Percentiles rank a stretch among this genome's conserved stretches.
Conservation (phyloP, 1,139 yeast genomes). For the Lodderomyces metapsilosis region DNA sequence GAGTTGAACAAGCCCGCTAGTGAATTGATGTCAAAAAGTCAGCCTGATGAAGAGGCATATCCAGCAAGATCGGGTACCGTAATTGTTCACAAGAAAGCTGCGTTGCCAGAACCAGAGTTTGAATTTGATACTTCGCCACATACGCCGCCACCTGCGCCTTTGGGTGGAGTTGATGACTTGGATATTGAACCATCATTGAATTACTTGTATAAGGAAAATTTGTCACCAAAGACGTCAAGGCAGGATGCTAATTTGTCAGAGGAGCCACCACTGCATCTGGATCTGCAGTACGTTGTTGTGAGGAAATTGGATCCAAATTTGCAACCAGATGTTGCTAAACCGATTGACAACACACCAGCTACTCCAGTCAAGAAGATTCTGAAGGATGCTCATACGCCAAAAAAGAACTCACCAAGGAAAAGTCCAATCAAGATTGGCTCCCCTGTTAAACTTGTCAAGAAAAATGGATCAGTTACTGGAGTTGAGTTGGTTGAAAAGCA, state of each 20-base stretch:
- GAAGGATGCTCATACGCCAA: neutral
- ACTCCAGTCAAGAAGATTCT: neutral
- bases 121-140: slow-evolving; percentile 27
- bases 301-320: neutral
- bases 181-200: neutral
- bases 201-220: neutral
- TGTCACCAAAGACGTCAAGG: slow-evolving; percentile 2
- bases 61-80: slow-evolving; percentile 7
- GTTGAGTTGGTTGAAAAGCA: slow-evolving; percentile 13
- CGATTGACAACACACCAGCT: neutral
- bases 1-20: slow-evolving; percentile 37
- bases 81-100: slow-evolving; percentile 7
- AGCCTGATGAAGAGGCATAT: slow-evolving; percentile 28
- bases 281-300: too few species aligned
- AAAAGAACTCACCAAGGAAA: slow-evolving; percentile 13
- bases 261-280: too few species aligned
- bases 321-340: neutral
- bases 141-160: slow-evolving; percentile 4
- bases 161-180: slow-evolving; percentile 2
- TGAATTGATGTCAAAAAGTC: slow-evolving; percentile 34
- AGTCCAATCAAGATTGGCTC: slow-evolving; percentile 43
- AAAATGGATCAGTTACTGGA: slow-evolving; percentile 30
- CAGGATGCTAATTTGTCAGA: too few species aligned
- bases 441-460: slow-evolving; percentile 36
- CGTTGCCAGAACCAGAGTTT: slow-evolving; percentile 39